Conservation (phyloP, 352 stramenopile genomes). For the Halophytophthora batemanensis region DNA sequence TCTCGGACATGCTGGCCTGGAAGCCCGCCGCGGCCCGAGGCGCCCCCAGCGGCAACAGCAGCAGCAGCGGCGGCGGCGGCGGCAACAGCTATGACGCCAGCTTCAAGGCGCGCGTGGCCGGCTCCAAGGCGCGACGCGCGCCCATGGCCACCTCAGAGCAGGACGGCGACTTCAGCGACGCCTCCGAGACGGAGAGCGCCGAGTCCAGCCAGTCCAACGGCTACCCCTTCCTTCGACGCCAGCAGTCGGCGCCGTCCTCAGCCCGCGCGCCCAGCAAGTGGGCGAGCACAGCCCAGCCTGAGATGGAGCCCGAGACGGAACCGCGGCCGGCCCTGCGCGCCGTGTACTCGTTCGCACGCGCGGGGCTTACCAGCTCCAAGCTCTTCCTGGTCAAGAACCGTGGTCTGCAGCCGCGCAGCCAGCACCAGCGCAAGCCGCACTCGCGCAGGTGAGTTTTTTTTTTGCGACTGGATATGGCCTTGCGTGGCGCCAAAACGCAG, state of each 20-base stretch:
- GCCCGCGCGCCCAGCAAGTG: conserved; percentile 13
- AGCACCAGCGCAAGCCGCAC: conserved; percentile 25
- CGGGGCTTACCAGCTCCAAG: conserved; percentile 42
- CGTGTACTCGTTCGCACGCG: conserved; percentile 57
- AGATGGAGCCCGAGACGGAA: conserved; percentile 26
- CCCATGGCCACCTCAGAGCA: conserved; percentile 46
- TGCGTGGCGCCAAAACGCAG: too few species aligned
- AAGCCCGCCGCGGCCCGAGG: conserved; percentile 15
- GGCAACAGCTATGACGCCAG: too few species aligned
- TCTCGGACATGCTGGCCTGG: conserved; percentile 36
- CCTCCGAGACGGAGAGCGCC: conserved; percentile 63
- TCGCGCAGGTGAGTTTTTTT: conserved; percentile 15
- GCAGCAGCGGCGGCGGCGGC: too few species aligned
- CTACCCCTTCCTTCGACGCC: conserved; percentile 12
- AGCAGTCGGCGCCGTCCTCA: conserved; percentile 32
- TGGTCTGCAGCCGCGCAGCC: too few species aligned
- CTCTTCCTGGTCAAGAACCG: conserved; percentile 48
- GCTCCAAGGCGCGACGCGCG: conserved; percentile 21
- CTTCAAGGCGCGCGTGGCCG: too few species aligned
- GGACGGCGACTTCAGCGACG: conserved; percentile 31
- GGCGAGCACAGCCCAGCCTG: conserved; percentile 20
- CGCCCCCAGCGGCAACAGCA: conserved; percentile 9
- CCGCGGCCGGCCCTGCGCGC: conserved; percentile 19
- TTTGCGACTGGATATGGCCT: too few species aligned
- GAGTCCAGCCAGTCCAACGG: conserved; percentile 28